phyloP scores from a whole-genome alignment of 495 filamentous ascomycete species.

The Bathelium albidoporum region DNA sequence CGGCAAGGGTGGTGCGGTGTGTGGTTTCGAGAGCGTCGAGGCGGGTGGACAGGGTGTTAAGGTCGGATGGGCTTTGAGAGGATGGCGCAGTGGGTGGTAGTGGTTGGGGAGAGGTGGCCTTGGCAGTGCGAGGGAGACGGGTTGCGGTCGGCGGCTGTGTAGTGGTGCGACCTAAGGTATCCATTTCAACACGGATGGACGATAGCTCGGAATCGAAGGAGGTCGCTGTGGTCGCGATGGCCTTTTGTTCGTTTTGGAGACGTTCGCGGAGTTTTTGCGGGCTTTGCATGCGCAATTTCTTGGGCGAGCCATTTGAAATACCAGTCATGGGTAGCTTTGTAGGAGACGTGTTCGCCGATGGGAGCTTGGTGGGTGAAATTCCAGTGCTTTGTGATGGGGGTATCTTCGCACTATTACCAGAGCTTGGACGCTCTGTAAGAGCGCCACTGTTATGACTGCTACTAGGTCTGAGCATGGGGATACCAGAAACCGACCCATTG shows the following conservation, averaged over 20 bases:
- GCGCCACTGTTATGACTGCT: conserved; percentile 7
- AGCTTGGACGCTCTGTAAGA: conserved; percentile 36
- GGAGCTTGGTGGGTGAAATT: conserved; percentile 10
- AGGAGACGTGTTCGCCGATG: conserved; percentile 7
- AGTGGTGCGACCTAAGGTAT: conserved; percentile 42
- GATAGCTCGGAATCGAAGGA: conserved; percentile 65
- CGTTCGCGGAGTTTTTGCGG: conserved; percentile 90
- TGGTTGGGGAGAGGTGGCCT: conserved; percentile 9
- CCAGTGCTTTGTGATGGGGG: conserved; percentile 5
- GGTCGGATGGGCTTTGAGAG: background rate
- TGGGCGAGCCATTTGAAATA: conserved; percentile 18
- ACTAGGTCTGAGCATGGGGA: conserved; percentile 37
- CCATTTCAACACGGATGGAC: conserved; percentile 75
- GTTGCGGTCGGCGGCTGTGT: conserved; percentile 8
- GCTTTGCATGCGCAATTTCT: conserved; percentile 75
- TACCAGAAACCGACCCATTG: conserved; percentile 41
- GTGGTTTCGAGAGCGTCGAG: conserved; percentile 55
- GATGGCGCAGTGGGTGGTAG: conserved; percentile 11
- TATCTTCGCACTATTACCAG: conserved; percentile 28
- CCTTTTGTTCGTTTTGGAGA: conserved; percentile 66
- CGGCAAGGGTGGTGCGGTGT: conserved; percentile 32
- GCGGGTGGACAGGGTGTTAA: conserved; percentile 36
- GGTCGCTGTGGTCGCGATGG: conserved; percentile 56
- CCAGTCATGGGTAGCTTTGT: background rate
- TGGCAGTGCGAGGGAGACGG: background rate